Conservation (phyloP, 2,329 filamentous ascomycete species). For the Penicillium rolfsii region DNA sequence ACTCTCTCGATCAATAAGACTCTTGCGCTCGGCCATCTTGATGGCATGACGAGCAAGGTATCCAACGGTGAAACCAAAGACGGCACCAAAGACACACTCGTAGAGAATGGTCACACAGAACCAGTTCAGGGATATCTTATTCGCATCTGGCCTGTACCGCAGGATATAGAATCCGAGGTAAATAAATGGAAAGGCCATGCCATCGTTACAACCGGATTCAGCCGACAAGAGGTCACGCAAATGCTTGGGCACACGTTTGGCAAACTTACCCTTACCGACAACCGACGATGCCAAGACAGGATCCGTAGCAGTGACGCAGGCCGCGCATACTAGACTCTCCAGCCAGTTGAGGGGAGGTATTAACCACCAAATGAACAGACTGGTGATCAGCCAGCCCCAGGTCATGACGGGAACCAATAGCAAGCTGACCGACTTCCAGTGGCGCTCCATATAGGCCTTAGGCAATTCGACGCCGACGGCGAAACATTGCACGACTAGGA, state of each 20-base stretch:
- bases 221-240: slow-evolving; percentile 91
- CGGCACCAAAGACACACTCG: slow-evolving; percentile 89
- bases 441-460: slow-evolving; percentile 86
- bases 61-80: slow-evolving; percentile 85
- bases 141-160: slow-evolving; percentile 71
- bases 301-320: slow-evolving; percentile 96
- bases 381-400: slow-evolving; percentile 80
- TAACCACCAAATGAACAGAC: slow-evolving; percentile 94
- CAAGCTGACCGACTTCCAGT: slow-evolving; percentile 90
- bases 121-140: slow-evolving; percentile 78
- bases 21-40: slow-evolving; percentile 79
- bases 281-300: slow-evolving; percentile 96
- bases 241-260: slow-evolving; percentile 96
- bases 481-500: slow-evolving; percentile 74
- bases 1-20: slow-evolving; percentile 92
- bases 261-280: slow-evolving; percentile 98
- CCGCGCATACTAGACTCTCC: slow-evolving; percentile 81
- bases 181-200: slow-evolving; percentile 98
- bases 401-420: slow-evolving; percentile 96
- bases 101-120: slow-evolving; percentile 88
- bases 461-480: slow-evolving; percentile 73
- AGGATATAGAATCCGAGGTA: slow-evolving; percentile 92
- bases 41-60: slow-evolving; percentile 91
- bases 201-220: slow-evolving; percentile 98
- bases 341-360: slow-evolving; percentile 79